These are phyloP conservation scores for Amanita brunnescens DNA, from an alignment of 768 basidiomycete species.

Conservation along the genomic window DNA sequence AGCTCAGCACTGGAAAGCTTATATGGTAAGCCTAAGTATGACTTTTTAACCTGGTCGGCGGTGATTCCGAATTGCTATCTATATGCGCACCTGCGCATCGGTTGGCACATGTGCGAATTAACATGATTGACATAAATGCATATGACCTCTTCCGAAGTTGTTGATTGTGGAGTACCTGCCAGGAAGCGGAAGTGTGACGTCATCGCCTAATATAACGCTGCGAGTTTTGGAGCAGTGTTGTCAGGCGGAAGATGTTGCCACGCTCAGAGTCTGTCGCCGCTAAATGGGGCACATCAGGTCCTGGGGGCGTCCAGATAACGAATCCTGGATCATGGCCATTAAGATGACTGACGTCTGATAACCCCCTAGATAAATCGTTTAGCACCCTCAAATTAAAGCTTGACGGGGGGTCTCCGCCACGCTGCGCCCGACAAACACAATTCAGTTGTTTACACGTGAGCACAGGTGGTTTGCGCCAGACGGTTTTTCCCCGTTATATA, in stretches of 20 bases:
- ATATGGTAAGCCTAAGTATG: background rate
- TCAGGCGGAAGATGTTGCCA: background rate
- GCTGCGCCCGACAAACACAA: background rate
- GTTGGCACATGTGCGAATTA: too few relatives aligned
- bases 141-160: background rate
- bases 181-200: background rate
- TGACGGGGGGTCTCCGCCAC: background rate
- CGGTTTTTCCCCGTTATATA: slow-evolving; percentile 1
- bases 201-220: background rate
- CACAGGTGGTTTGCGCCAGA: background rate
- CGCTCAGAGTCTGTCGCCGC: background rate
- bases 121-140: too few relatives aligned
- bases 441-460: background rate
- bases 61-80: background rate
- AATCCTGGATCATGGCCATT: background rate
- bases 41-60: background rate
- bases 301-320: background rate
- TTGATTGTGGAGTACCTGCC: background rate
- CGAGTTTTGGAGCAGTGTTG: background rate
- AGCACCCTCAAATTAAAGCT: slow-evolving; percentile 1
- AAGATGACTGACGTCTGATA: background rate
- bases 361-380: background rate
- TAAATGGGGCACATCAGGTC: background rate
- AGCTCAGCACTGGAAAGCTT: background rate
- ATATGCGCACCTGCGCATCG: background rate